phyloP scores from a whole-genome alignment of 208 protist species.

The Leishmania gerbilli region DNA sequence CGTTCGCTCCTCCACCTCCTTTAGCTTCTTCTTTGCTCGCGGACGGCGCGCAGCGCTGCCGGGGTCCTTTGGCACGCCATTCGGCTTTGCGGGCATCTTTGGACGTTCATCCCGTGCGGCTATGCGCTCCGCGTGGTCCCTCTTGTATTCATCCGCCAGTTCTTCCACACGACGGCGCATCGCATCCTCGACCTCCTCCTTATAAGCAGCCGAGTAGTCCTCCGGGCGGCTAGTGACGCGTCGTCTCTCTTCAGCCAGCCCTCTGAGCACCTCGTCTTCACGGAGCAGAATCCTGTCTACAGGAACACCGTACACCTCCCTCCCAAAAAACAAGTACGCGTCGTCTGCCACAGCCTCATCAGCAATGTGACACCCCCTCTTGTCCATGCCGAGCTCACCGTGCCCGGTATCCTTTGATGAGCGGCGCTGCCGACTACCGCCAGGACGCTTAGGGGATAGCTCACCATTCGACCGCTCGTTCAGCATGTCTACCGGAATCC shows the following conservation, averaged over 20 bases:
- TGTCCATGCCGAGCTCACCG: conserved; percentile 44
- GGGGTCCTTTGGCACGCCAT: not conserved
- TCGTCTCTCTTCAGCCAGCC: conserved; percentile 57
- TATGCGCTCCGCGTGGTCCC: conserved; percentile 5
- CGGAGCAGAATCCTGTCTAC: conserved; percentile 51
- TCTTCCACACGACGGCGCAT: conserved; percentile 23
- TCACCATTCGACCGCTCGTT: conserved; percentile 28
- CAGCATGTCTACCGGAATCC: conserved; percentile 34
- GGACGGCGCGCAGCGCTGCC: conserved; percentile 2
- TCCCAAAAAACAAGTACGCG: conserved; percentile 57
- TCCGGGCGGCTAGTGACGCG: conserved; percentile 10
- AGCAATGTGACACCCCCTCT: conserved; percentile 39
- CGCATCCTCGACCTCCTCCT: conserved; percentile 23
- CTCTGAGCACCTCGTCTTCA: conserved; percentile 46
- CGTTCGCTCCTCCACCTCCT: conserved; percentile 19
- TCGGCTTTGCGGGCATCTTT: conserved; percentile 15
- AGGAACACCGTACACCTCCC: conserved; percentile 46
- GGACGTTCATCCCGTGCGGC: not conserved
- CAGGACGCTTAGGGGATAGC: conserved; percentile 28
- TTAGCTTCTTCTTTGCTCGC: conserved; percentile 18
- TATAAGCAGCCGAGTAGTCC: conserved; percentile 13
- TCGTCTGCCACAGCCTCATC: conserved; percentile 50
- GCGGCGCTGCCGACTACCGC: conserved; percentile 18
- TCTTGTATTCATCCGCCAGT: conserved; percentile 22
- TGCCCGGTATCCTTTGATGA: conserved; percentile 6